phyloP scores from a whole-genome alignment of 345 rosid species.

The Anastatica hierochuntica region DNA sequence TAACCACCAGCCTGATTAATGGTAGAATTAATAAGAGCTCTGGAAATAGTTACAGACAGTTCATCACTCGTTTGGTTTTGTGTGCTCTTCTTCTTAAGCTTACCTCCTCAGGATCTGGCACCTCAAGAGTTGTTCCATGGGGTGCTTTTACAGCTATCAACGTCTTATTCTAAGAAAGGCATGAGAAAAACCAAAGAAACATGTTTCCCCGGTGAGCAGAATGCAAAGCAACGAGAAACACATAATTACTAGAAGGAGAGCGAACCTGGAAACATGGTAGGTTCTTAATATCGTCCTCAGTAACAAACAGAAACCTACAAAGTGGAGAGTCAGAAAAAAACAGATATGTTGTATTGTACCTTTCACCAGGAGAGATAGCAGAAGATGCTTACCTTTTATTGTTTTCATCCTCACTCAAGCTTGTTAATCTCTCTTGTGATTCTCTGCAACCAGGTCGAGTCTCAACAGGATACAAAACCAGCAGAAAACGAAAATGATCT shows the following conservation, averaged over 20 bases:
- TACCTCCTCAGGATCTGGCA: conserved; percentile 99
- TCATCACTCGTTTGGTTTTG: not conserved
- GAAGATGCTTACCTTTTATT: conserved; percentile 52
- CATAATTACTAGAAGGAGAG: conserved; percentile 8
- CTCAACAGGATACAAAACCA: conserved; percentile 22
- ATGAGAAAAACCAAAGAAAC: conserved; percentile 5
- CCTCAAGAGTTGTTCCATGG: conserved; percentile 98
- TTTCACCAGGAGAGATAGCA: conserved; percentile 1
- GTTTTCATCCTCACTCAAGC: conserved; percentile 79
- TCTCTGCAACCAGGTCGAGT: conserved; percentile 44
- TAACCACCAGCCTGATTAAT: conserved; percentile 67
- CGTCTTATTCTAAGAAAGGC: conserved; percentile 65
- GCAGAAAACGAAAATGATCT: not conserved
- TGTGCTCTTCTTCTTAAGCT: conserved; percentile 9
- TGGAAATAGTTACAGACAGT: not conserved
- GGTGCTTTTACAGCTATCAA: conserved; percentile 95
- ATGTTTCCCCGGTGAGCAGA: not conserved
- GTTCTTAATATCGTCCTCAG: conserved; percentile 90
- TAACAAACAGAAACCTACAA: conserved; percentile 87
- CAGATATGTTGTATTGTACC: not conserved
- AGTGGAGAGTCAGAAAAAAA: conserved; percentile 20
- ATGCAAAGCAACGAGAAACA: conserved; percentile 7
- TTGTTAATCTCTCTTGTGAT: conserved; percentile 79
- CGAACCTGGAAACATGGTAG: conserved; percentile 85
- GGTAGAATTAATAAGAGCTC: conserved; percentile 2